Evolutionary conservation across 2,329 filamentous ascomycete genomes (phyloP).

Genomic region (Verticillium nubilum): DNA sequence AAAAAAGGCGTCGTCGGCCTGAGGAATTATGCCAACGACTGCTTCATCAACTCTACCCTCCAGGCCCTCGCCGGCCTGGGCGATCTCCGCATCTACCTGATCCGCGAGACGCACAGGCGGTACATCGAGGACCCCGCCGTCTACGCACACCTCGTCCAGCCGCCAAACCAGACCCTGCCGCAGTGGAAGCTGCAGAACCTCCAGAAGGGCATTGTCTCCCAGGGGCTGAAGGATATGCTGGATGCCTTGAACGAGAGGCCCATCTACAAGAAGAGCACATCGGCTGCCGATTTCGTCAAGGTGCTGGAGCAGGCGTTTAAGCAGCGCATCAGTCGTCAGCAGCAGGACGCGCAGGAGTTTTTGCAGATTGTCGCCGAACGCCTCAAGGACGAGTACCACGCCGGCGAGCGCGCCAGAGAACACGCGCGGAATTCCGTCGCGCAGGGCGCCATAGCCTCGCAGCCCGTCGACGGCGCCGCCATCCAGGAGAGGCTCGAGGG

Average conservation of each 20-base stretch:
- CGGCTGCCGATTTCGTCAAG: slow-evolving; percentile 75
- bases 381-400: slow-evolving; percentile 89
- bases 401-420: slow-evolving; percentile 67
- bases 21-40: slow-evolving; percentile 87
- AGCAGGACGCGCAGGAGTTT: slow-evolving; percentile 98
- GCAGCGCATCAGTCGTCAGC: slow-evolving; percentile 85
- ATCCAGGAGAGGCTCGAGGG: slow-evolving; percentile 24
- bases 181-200: slow-evolving; percentile 61
- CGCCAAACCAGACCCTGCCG: slow-evolving; percentile 36
- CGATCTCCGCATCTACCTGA: slow-evolving; percentile 85
- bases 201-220: slow-evolving; percentile 78
- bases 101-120: slow-evolving; percentile 82
- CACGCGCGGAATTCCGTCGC: slow-evolving; percentile 36
- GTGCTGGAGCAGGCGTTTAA: slow-evolving; percentile 81
- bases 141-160: slow-evolving; percentile 59
- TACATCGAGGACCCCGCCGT: slow-evolving; percentile 72
- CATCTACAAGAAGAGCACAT: slow-evolving; percentile 89
- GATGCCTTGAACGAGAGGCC: slow-evolving; percentile 90
- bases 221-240: slow-evolving; percentile 85
- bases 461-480: slow-evolving; percentile 14
- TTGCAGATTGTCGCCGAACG: slow-evolving; percentile 89
- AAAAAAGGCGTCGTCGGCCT: slow-evolving; percentile 89
- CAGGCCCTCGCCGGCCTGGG: slow-evolving; percentile 88
- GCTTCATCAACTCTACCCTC: slow-evolving; percentile 93
- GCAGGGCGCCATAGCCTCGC: slow-evolving; percentile 6